These are phyloP conservation scores for Carnegiea gigantea DNA, from an alignment of 179 eudicot species.

Conservation along the genomic window DNA sequence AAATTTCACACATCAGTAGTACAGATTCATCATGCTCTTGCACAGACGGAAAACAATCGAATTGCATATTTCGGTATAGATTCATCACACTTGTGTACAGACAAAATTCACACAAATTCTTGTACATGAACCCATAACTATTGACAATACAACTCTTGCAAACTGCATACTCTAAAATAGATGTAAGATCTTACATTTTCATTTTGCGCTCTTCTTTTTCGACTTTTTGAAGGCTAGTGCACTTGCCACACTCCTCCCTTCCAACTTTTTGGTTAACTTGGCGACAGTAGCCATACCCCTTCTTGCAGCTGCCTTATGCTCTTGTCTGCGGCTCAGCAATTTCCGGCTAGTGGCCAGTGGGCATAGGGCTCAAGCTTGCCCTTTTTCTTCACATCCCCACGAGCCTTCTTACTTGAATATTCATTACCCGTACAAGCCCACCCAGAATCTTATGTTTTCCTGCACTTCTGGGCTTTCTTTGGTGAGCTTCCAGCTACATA, in stretches of 20 bases:
- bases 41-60: not conserved
- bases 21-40: too few species aligned
- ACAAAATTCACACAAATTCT: not conserved
- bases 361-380: slow-evolving; percentile 98
- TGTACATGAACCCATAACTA: not conserved
- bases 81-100: slow-evolving; percentile 11
- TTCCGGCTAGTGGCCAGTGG: slow-evolving; percentile 94
- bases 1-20: too few species aligned
- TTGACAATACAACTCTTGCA: not conserved
- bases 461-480: slow-evolving; percentile 50
- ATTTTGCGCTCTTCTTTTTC: slow-evolving; percentile 36
- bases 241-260: slow-evolving; percentile 72
- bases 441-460: slow-evolving; percentile 64
- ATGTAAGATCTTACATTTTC: slow-evolving; percentile 28
- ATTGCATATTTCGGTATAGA: not conserved
- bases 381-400: slow-evolving; percentile 86
- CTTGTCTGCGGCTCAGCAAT: slow-evolving; percentile 86
- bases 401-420: slow-evolving; percentile 84
- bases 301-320: slow-evolving; percentile 86
- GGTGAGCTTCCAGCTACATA: slow-evolving; percentile 37
- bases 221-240: slow-evolving; percentile 51
- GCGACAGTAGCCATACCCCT: slow-evolving; percentile 88
- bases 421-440: slow-evolving; percentile 86
- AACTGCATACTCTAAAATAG: not conserved
- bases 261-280: slow-evolving; percentile 71